A percentile compares a stretch with the other conserved stretches of the same genome.
These are phyloP conservation scores for Dryas octopetala DNA, from an alignment of 306 rosid genomes.

Conservation along the genomic window DNA sequence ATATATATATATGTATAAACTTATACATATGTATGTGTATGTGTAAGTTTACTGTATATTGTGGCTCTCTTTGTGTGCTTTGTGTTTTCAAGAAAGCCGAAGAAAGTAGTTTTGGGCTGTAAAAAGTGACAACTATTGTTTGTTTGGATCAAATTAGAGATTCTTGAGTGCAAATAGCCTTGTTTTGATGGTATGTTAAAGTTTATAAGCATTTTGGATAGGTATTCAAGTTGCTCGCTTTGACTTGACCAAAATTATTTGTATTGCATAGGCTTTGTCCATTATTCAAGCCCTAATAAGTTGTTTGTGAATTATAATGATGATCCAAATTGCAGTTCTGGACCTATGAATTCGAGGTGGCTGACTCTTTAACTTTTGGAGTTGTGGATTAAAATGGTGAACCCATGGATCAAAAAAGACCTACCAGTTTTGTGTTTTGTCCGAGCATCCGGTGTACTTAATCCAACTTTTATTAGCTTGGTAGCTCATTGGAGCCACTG, in stretches of 20 bases:
- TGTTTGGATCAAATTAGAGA: background rate
- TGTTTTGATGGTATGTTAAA: background rate
- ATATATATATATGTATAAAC: background rate
- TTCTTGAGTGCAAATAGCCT: background rate
- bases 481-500: background rate
- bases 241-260: background rate
- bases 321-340: background rate
- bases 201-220: too few species aligned
- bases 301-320: background rate
- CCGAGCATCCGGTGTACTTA: background rate
- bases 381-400: constrained; percentile 6
- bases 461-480: background rate
- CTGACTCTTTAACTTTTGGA: background rate
- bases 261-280: too few species aligned
- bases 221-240: too few species aligned
- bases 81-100: background rate
- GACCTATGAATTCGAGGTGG: background rate
- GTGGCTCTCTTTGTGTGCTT: too few species aligned
- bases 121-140: background rate
- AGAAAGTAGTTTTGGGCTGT: background rate
- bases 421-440: background rate
- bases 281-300: background rate
- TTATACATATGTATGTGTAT: background rate
- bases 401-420: background rate
- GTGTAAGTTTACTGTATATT: background rate